Evolutionary conservation across 148 eudicot species (phyloP).

Genomic region (Persicaria tinctoria): DNA sequence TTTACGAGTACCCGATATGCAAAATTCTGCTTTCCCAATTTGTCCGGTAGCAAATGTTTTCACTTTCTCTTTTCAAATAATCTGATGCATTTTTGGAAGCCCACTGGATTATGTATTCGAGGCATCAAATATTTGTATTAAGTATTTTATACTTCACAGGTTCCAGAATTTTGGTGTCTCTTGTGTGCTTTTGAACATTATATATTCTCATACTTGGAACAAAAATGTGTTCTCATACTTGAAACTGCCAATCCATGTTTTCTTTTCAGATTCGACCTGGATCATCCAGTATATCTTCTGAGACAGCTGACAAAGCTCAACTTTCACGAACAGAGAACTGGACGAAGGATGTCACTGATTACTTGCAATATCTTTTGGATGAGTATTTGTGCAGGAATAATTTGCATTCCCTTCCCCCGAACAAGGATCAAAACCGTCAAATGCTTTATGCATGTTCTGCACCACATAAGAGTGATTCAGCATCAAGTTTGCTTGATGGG

Average conservation of each 20-base stretch:
- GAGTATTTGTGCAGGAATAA: conserved; percentile 41
- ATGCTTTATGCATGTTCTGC: conserved; percentile 43
- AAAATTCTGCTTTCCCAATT: background rate
- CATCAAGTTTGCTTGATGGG: conserved; percentile 33
- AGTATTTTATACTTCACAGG: background rate
- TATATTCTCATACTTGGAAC: background rate
- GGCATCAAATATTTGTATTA: background rate
- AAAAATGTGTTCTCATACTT: background rate
- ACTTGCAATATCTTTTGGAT: conserved; percentile 69
- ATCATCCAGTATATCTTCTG: conserved; percentile 49
- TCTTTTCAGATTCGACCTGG: conserved; percentile 61
- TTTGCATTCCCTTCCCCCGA: conserved; percentile 32
- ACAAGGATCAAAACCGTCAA: conserved; percentile 55
- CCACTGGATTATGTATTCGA: background rate
- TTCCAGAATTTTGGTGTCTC: background rate
- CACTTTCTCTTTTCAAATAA: no score
- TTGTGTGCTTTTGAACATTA: background rate
- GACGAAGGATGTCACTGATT: conserved; percentile 85
- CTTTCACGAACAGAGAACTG: conserved; percentile 79
- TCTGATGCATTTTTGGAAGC: background rate
- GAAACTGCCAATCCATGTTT: conserved; percentile 7
- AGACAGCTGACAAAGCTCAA: conserved; percentile 54
- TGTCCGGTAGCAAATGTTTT: background rate
- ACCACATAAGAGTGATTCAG: conserved; percentile 37
- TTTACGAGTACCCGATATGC: background rate